Conservation (phyloP, 371 early-diverging fungal species). For the Vairimorpha necatrix region DNA sequence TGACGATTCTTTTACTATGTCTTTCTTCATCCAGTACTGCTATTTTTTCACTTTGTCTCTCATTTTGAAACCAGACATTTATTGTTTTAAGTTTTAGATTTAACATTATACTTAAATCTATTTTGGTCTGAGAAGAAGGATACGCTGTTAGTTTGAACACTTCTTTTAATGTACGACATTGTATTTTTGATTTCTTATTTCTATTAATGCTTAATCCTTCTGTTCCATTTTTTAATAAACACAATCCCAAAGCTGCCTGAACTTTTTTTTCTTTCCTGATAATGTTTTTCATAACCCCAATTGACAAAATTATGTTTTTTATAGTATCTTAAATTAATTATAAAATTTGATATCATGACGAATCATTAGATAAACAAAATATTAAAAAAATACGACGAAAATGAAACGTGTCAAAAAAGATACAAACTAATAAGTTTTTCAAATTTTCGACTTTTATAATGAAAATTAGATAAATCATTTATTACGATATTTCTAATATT, state of each 20-base stretch:
- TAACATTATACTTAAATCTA: slow-evolving; percentile 48
- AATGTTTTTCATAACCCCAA: background rate
- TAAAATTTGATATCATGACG: too few species aligned
- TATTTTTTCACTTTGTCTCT: slow-evolving; percentile 14
- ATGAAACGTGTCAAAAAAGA: too few species aligned
- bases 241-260: slow-evolving; percentile 43
- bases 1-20: background rate
- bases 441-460: too few species aligned
- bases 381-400: too few species aligned
- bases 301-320: too few species aligned
- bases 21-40: background rate
- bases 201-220: background rate
- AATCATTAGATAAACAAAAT: too few species aligned
- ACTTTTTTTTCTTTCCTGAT: background rate
- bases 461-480: too few species aligned
- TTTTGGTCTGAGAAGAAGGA: slow-evolving; percentile 48
- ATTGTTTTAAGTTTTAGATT: slow-evolving; percentile 42
- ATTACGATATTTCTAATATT: too few species aligned
- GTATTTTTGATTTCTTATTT: slow-evolving; percentile 49
- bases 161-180: slow-evolving; percentile 42
- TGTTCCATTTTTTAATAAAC: slow-evolving; percentile 29
- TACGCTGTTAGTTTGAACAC: slow-evolving; percentile 50
- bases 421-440: too few species aligned
- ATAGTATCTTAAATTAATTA: too few species aligned
- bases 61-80: slow-evolving; percentile 62